Percentiles rank a stretch among this genome's conserved stretches.
Evolutionary conservation across 148 eudicot genomes (phyloP).

Genomic region (Mesembryanthemum crystallinum): DNA sequence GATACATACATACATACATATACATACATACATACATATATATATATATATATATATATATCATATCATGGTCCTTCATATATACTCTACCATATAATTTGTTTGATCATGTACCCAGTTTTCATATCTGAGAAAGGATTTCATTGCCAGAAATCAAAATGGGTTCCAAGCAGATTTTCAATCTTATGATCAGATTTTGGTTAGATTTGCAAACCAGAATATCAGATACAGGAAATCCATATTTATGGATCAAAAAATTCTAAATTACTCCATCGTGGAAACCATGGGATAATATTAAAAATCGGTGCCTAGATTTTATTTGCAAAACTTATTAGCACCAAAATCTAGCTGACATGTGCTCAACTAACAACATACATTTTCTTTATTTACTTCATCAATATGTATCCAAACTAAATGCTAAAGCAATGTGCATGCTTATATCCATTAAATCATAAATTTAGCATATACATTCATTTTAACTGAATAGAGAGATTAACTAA

Average conservation of each 20-base stretch:
- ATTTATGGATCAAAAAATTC: neutral
- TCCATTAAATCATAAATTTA: no score
- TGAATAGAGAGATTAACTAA: no score
- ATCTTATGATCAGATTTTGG: neutral
- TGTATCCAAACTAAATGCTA: no score
- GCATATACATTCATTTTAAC: no score
- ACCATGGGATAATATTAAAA: slow-evolving; percentile 1
- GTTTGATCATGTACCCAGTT: no score
- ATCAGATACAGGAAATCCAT: slow-evolving; percentile 10
- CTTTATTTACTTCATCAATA: neutral
- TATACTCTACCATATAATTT: no score
- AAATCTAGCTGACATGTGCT: neutral
- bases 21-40: no score
- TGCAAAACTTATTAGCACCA: neutral
- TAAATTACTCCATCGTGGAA: slow-evolving; percentile 1
- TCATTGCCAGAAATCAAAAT: neutral
- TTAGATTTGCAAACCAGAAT: slow-evolving; percentile 15
- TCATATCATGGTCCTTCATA: neutral
- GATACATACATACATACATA: no score
- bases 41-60: no score
- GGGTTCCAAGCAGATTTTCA: neutral
- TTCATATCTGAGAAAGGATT: neutral
- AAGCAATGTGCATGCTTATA: no score
- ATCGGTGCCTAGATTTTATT: neutral
- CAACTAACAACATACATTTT: neutral